Percentiles rank a stretch among this genome's conserved stretches.
Evolutionary conservation across 116 monocot species (phyloP).

Genomic region (Dioscorea cayenensis): DNA sequence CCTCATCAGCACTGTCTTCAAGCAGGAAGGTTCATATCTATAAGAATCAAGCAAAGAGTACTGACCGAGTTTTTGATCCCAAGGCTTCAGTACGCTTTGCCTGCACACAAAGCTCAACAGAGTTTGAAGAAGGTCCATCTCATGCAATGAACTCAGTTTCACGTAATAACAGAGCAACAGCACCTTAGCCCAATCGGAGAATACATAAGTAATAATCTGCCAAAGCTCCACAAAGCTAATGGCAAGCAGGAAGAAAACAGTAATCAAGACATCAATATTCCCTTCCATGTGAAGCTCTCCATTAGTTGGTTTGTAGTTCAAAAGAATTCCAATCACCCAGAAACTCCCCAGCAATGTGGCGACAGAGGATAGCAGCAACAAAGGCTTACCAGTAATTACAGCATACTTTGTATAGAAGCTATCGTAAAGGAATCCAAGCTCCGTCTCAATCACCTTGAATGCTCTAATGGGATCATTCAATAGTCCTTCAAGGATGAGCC

Average conservation of each 20-base stretch:
- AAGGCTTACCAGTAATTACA: background rate
- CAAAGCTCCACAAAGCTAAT: background rate
- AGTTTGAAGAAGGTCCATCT: background rate
- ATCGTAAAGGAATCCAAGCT: constrained; percentile 19
- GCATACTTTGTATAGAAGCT: constrained; percentile 10
- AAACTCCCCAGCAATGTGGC: background rate
- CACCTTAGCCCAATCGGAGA: constrained; percentile 18
- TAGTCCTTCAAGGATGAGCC: constrained; percentile 6
- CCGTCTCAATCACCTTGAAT: constrained; percentile 16
- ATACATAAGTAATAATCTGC: background rate
- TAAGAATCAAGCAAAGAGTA: constrained; percentile 4
- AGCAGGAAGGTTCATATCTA: background rate
- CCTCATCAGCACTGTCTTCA: too few species aligned
- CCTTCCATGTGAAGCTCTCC: background rate
- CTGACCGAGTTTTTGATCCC: constrained; percentile 10
- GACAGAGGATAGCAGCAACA: background rate
- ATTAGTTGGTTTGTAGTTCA: background rate
- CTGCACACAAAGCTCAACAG: background rate
- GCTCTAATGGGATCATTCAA: background rate
- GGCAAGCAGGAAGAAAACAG: background rate
- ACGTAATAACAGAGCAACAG: constrained; percentile 6
- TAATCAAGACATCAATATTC: background rate
- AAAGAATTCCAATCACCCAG: background rate
- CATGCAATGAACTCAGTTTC: background rate
- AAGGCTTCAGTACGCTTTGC: background rate